phyloP scores from a whole-genome alignment of 495 filamentous ascomycete genomes.

The Pyrenula aspistea region DNA sequence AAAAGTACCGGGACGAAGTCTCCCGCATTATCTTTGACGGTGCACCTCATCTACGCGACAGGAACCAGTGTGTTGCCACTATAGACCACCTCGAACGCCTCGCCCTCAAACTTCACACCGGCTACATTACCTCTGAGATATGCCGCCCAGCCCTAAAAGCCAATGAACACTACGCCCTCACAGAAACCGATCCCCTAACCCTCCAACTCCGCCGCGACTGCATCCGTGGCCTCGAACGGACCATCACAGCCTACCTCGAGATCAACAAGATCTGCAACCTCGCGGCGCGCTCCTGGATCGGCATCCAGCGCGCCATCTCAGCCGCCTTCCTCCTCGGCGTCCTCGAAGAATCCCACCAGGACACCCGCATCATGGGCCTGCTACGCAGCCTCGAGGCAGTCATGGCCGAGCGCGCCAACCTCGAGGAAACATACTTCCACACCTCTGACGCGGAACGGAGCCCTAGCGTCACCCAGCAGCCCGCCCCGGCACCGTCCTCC shows the following conservation, averaged over 20 bases:
- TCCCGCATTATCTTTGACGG: slow-evolving; percentile 38
- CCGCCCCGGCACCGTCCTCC: not conserved
- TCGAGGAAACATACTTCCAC: slow-evolving; percentile 10
- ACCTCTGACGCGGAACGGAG: not conserved
- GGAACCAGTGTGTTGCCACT: slow-evolving; percentile 28
- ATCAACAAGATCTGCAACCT: slow-evolving; percentile 31
- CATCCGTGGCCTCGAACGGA: slow-evolving; percentile 26
- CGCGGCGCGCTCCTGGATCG: slow-evolving; percentile 33
- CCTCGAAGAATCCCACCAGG: slow-evolving; percentile 28
- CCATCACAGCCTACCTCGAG: slow-evolving; percentile 34
- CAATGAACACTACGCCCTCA: slow-evolving; percentile 9
- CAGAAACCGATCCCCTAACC: slow-evolving; percentile 19
- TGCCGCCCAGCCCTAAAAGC: slow-evolving; percentile 46
- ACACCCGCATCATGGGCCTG: slow-evolving; percentile 25
- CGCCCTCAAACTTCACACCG: slow-evolving; percentile 43
- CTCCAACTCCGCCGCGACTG: slow-evolving; percentile 31
- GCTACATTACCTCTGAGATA: slow-evolving; percentile 47
- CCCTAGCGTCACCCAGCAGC: not conserved
- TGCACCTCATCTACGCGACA: slow-evolving; percentile 38
- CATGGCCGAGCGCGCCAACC: slow-evolving; percentile 29
- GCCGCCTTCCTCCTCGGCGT: slow-evolving; percentile 35
- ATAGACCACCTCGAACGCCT: slow-evolving; percentile 43
- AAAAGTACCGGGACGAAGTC: slow-evolving; percentile 37
- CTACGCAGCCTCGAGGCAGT: slow-evolving; percentile 27
- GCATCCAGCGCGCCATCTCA: slow-evolving; percentile 34